These are phyloP conservation scores for Marasmius sp. DNA, from an alignment of 1,284 basidiomycete genomes.

Conservation along the genomic window DNA sequence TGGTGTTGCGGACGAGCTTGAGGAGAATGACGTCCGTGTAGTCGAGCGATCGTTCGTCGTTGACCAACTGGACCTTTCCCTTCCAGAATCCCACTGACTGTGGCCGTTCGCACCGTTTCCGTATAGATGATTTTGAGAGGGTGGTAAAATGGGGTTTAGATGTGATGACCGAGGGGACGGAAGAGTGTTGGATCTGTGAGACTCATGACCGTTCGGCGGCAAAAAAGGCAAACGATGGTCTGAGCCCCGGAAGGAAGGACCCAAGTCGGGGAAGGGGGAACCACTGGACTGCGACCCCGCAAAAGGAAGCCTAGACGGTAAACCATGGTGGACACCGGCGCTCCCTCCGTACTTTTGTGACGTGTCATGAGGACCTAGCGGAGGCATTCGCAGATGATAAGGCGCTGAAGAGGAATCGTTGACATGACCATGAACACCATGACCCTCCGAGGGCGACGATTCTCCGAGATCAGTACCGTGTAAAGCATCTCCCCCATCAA, in stretches of 20 bases:
- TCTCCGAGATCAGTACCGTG: constrained; percentile 34
- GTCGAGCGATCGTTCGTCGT: neutral
- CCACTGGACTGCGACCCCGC: neutral
- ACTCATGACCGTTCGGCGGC: neutral
- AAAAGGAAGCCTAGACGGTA: neutral
- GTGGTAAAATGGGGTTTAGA: neutral
- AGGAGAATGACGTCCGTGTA: neutral
- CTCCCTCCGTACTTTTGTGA: neutral
- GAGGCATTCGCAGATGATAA: neutral
- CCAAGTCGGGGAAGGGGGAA: neutral
- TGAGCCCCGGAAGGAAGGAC: neutral
- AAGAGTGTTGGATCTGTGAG: neutral
- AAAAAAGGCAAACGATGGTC: neutral
- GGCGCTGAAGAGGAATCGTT: neutral
- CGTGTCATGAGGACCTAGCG: neutral
- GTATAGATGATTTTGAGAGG: neutral
- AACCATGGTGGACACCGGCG: neutral
- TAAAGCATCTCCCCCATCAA: constrained; percentile 31
- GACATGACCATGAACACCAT: constrained; percentile 12
- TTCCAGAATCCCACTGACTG: neutral
- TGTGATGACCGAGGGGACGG: neutral
- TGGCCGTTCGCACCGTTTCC: neutral
- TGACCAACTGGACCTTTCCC: neutral
- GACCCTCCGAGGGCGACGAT: constrained; percentile 37
- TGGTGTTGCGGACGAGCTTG: neutral